Base-by-base conservation (phyloP, 192 early-diverging fungal genomes). In the Rhizophlyctis rosea region DNA sequence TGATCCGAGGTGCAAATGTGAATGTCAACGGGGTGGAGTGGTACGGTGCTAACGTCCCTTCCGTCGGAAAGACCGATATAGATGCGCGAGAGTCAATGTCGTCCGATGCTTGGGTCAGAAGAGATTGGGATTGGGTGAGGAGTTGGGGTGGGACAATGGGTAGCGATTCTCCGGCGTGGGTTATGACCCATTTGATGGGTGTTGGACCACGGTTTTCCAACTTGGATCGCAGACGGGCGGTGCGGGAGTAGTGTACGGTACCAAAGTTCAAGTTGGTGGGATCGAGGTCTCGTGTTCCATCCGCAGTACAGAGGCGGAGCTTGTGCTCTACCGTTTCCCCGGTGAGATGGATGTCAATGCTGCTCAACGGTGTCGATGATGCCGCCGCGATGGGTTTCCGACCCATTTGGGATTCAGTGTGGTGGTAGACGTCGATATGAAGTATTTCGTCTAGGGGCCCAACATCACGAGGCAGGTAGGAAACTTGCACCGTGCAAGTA, bases 101-200 rank as follows among this genome's bases (percentile, higher is more conserved):
- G 18, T 24, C 28, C 14, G 51, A 25, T 33, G 33, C 50, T 28
- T 28, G 30, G 28, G 49, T 2, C 25, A n/a, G 21, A 33, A 56
- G 11, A 18, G 3, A 5, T 24, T 34, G 31, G 48, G 25, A 4
- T 30, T 54, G 9, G 44, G n/a, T 34, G 33, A 39, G 47, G 9
- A 33, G 21, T 27, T 9, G 27, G 7, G 13, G 30, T 9, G 73
- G 75, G 29, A 73, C 71, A 33, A 53, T 74, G 24, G 73, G 79
- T 32, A 33, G 50, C 30, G 36, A 64, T 50, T 77, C 70, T 3
- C 73, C 74, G 4, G 75, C 66, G 31, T 74, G 69, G 3, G 69
- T 77, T 24, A 81, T 76, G 3, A 70, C 75, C 79, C 79, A 81
- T 23, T 59, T 39, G 13, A 74, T 27, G 9, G 50, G 24, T 9